phyloP scores from a whole-genome alignment of 768 basidiomycete genomes.

The Fibroporia radiculosa region DNA sequence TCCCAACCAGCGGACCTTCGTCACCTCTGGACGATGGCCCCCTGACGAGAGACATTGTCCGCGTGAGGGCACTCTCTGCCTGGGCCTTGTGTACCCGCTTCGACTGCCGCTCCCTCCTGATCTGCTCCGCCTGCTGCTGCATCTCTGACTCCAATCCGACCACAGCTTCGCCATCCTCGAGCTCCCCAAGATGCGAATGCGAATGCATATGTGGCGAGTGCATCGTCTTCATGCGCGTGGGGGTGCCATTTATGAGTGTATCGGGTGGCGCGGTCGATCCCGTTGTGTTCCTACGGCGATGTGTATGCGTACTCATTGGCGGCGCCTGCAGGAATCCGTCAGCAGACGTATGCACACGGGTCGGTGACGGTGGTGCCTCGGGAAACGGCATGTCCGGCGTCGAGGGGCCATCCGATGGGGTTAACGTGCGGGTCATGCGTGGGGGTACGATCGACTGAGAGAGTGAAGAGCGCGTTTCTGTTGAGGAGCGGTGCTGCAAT shows the following conservation, averaged over 20 bases:
- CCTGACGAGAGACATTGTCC: slow-evolving; percentile 18
- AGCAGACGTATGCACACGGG: slow-evolving; percentile 24
- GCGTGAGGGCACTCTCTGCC: slow-evolving; percentile 44
- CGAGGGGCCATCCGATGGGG: slow-evolving; percentile 11
- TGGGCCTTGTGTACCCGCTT: slow-evolving; percentile 63
- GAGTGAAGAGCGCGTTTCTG: slow-evolving; percentile 39
- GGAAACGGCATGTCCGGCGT: slow-evolving; percentile 16
- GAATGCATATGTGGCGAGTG: slow-evolving; percentile 12
- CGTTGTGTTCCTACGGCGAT: slow-evolving; percentile 63
- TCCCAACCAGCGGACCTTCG: slow-evolving; percentile 71
- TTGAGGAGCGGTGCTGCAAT: slow-evolving; percentile 39
- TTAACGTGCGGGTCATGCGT: slow-evolving; percentile 6
- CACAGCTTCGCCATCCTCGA: slow-evolving; percentile 29
- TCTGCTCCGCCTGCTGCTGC: slow-evolving; percentile 81
- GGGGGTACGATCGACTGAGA: slow-evolving; percentile 22
- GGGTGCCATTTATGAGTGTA: slow-evolving; percentile 10
- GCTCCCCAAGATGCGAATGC: slow-evolving; percentile 25
- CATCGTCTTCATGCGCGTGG: slow-evolving; percentile 16
- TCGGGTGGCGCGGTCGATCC: slow-evolving; percentile 33
- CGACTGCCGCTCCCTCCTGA: slow-evolving; percentile 67
- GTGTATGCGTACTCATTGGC: slow-evolving; percentile 21
- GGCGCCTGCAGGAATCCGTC: slow-evolving; percentile 52
- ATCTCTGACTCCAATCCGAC: slow-evolving; percentile 68
- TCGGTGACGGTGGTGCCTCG: slow-evolving; percentile 17
- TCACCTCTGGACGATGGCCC: slow-evolving; percentile 32